Percentiles rank a stretch among this genome's conserved stretches.
These are phyloP conservation scores for Thermothielavioides terrestris DNA, from an alignment of 495 filamentous ascomycete genomes.

Conservation along the genomic window DNA sequence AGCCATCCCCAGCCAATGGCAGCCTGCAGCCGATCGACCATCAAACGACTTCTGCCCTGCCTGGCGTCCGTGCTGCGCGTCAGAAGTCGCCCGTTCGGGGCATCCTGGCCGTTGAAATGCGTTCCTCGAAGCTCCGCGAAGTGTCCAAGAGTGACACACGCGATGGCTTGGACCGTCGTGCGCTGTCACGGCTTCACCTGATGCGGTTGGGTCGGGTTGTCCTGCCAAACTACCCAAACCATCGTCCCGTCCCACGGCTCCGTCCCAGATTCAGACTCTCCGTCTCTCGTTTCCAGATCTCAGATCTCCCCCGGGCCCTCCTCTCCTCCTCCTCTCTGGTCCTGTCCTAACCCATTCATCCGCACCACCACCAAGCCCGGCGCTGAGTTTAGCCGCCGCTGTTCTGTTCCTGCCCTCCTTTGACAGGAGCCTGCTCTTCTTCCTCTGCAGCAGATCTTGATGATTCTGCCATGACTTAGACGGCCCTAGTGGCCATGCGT, in stretches of 20 bases:
- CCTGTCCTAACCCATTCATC: slow-evolving; percentile 22
- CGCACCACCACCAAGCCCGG: slow-evolving; percentile 24
- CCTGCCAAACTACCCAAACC: neutral
- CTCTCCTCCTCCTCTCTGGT: slow-evolving; percentile 19
- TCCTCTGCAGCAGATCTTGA: slow-evolving; percentile 20
- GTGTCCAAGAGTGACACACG: neutral
- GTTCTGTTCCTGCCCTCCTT: slow-evolving; percentile 16
- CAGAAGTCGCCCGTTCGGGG: slow-evolving; percentile 12
- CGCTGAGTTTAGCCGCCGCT: slow-evolving; percentile 27
- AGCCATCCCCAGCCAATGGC: slow-evolving; percentile 24
- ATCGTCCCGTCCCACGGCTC: neutral
- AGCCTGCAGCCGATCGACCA: slow-evolving; percentile 10
- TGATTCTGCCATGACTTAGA: slow-evolving; percentile 33
- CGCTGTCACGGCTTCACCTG: neutral
- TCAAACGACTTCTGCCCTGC: slow-evolving; percentile 30
- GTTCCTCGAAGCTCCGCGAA: neutral
- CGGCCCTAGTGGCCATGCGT: slow-evolving; percentile 32
- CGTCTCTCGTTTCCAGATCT: slow-evolving; percentile 8
- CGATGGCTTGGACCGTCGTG: neutral
- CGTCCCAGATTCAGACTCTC: neutral
- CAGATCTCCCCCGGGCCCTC: slow-evolving; percentile 12
- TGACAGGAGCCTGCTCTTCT: slow-evolving; percentile 16
- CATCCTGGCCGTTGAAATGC: slow-evolving; percentile 4
- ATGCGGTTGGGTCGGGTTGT: too few species aligned
- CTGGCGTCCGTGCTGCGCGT: slow-evolving; percentile 26